A percentile compares a stretch with the other conserved stretches of the same genome.
Evolutionary conservation across 306 rosid genomes (phyloP).

Genomic region (Senna siamea): DNA sequence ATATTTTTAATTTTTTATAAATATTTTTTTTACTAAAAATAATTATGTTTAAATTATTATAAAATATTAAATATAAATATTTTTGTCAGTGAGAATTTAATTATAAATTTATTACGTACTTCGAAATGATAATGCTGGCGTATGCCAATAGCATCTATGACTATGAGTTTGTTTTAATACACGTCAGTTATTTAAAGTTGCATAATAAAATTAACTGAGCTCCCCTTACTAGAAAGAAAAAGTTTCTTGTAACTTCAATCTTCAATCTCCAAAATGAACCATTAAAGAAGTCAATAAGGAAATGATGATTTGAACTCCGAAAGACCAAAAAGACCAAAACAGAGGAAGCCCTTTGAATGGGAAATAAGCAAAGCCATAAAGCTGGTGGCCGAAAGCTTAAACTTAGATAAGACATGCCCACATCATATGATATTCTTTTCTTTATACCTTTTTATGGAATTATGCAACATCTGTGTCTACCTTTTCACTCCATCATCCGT

Average conservation of each 20-base stretch:
- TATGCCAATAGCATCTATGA: too few relatives aligned
- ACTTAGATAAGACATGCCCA: too few relatives aligned
- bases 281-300: slow-evolving; percentile 6
- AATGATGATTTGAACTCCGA: slow-evolving; percentile 33
- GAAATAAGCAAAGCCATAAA: slow-evolving; percentile 15
- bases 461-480: background rate
- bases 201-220: background rate
- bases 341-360: slow-evolving; percentile 19
- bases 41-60: too few relatives aligned
- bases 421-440: too few relatives aligned
- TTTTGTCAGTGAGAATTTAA: too few relatives aligned
- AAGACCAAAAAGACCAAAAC: slow-evolving; percentile 37
- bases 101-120: too few relatives aligned
- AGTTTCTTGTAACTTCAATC: background rate
- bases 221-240: slow-evolving; percentile 15
- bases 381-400: background rate
- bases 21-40: too few relatives aligned
- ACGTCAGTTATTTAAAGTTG: background rate
- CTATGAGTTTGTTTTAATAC: background rate
- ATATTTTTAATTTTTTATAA: too few relatives aligned
- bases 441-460: background rate
- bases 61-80: too few relatives aligned
- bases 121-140: too few relatives aligned
- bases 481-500: slow-evolving; percentile 5
- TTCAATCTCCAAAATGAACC: slow-evolving; percentile 9